Evolutionary conservation across 2,329 filamentous ascomycete genomes (phyloP).

Genomic region (Microdochium bolleyi): DNA sequence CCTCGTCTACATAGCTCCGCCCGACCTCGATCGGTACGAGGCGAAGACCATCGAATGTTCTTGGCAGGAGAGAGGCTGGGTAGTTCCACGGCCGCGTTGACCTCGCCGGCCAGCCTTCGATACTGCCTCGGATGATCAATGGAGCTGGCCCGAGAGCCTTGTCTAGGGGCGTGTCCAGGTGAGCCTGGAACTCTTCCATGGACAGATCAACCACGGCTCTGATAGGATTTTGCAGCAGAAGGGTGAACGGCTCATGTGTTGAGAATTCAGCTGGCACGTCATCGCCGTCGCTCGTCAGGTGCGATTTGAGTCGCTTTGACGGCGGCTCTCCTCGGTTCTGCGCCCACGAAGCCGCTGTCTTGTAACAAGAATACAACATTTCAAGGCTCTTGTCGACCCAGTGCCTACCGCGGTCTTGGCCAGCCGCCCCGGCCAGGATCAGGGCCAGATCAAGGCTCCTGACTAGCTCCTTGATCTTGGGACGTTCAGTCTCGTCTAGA

Average conservation of each 20-base stretch:
- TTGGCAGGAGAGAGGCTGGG: conserved; percentile 64
- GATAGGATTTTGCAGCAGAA: conserved; percentile 32
- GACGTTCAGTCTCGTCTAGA: conserved; percentile 5
- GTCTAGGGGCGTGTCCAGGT: conserved; percentile 40
- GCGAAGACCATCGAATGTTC: conserved; percentile 68
- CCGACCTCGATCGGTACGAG: conserved; percentile 84
- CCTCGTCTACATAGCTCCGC: conserved; percentile 76
- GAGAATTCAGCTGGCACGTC: conserved; percentile 17
- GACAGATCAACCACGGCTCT: conserved; percentile 34
- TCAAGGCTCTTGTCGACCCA: conserved; percentile 46
- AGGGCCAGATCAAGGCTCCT: conserved; percentile 65
- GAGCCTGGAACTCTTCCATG: conserved; percentile 52
- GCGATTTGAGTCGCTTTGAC: conserved; percentile 2
- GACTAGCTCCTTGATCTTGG: conserved; percentile 48
- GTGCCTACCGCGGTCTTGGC: conserved; percentile 33
- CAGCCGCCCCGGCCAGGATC: conserved; percentile 63
- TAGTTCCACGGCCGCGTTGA: conserved; percentile 59
- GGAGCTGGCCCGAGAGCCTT: conserved; percentile 41
- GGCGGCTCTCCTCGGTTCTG: conserved; percentile 1
- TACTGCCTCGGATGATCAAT: conserved; percentile 59
- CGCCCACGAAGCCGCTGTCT: background rate
- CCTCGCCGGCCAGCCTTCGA: conserved; percentile 72
- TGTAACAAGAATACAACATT: conserved; percentile 23
- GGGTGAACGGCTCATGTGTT: conserved; percentile 28
- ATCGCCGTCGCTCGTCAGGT: background rate